Evolutionary conservation across 371 early-diverging fungal species (phyloP), one percentile per base, ranked within the genome.

Genomic region (Rhizopus arrhizus): DNA sequence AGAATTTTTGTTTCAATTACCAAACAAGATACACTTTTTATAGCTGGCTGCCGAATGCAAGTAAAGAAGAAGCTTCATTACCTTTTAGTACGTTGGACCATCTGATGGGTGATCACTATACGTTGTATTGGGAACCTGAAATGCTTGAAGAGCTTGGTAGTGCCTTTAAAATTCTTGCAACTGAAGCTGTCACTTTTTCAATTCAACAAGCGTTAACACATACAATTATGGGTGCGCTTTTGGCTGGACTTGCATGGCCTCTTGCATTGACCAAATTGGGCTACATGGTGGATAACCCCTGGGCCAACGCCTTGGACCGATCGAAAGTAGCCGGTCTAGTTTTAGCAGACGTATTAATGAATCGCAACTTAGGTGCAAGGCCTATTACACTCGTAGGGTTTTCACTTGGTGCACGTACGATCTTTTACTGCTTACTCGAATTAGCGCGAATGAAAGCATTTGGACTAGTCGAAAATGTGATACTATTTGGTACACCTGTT

Each of bases 211-310:
- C 91, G 3, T 69, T 97, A 40, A 88, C 89, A 64, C 91, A 91
- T 55, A 95, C 95, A 0, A 85, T 96, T 45, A 78, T 96, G 65
- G 89, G 88, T 6, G 85, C 88, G 0, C 62, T 97, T 31, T 82
- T 97, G 46, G 87, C 93, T 7, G 95, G 93, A 5, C 80, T 97
- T 40, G 86, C 93, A 0, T 92, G 91, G 70, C 96, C 98, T 6
- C 74, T 96, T 74, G 92, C 94, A 56, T 67, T 93, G 56, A 84
- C 94, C 59, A 95, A 96, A 65, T 73, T 96, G n/a, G 94, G 91
- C 0, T 95, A 95, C 61, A 78, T 95, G 67, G 85, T 97, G 33
- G 98, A 97, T 67, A 97, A 96, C 69, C 98, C 98, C 4, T 97
- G 98, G 98, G 91, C 91, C 22, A 91, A 86, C 53, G 94, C 91